These are phyloP conservation scores for Boletus subcaerulescens DNA, from an alignment of 768 basidiomycete species.

Conservation along the genomic window DNA sequence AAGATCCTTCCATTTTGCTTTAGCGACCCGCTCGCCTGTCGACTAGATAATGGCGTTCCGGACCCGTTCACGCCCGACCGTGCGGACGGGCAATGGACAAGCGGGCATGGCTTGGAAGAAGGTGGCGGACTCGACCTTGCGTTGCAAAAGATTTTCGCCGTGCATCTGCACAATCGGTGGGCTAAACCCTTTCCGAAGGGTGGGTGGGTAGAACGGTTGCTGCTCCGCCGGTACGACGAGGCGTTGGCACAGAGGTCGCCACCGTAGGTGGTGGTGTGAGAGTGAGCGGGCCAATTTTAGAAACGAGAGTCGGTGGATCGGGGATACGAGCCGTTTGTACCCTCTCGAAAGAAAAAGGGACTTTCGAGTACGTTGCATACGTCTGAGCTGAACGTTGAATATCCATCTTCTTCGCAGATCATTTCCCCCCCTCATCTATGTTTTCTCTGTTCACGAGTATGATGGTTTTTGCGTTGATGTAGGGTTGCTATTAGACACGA, in stretches of 20 bases:
- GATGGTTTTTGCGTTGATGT: no score
- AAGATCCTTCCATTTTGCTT: slow-evolving; percentile 95
- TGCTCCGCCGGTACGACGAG: slow-evolving; percentile 62
- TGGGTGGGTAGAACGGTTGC: slow-evolving; percentile 84
- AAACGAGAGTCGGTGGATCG: no score
- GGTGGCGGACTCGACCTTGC: slow-evolving; percentile 61
- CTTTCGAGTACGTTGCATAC: no score
- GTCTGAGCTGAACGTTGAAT: no score
- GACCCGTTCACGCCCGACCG: slow-evolving; percentile 76
- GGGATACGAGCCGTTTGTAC: no score
- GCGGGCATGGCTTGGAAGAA: slow-evolving; percentile 48
- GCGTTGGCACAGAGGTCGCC: slow-evolving; percentile 13
- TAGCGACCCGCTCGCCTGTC: slow-evolving; percentile 85
- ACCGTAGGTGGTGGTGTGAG: background rate
- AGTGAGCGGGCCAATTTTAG: no score
- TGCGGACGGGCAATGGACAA: slow-evolving; percentile 57
- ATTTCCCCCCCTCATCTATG: no score
- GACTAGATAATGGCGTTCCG: slow-evolving; percentile 86
- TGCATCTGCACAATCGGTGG: slow-evolving; percentile 97
- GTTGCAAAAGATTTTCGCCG: slow-evolving; percentile 73
- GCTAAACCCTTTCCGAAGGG: slow-evolving; percentile 72
- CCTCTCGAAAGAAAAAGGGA: no score
- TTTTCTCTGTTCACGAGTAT: no score
- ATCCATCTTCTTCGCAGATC: no score
- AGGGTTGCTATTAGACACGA: no score